phyloP scores from a whole-genome alignment of 2,329 filamentous ascomycete species.

The Blastomyces silverae region DNA sequence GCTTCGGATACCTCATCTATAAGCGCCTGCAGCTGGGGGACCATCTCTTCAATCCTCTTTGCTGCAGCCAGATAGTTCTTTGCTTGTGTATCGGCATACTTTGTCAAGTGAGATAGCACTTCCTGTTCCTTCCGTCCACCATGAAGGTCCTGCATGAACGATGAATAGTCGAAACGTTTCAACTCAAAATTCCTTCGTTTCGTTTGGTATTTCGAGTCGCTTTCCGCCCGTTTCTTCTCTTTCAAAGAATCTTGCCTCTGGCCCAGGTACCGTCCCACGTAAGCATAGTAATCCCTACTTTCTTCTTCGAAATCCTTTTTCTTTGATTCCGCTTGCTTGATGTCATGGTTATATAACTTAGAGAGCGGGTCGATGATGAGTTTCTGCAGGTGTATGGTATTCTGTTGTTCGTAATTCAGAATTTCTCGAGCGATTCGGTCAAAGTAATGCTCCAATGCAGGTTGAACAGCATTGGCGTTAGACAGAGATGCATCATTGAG shows the following conservation, averaged over 20 bases:
- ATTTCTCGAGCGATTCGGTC: constrained; percentile 94
- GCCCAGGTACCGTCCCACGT: constrained; percentile 90
- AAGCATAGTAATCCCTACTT: constrained; percentile 96
- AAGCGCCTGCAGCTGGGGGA: constrained; percentile 84
- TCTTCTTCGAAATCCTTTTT: constrained; percentile 98
- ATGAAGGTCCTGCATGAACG: constrained; percentile 98
- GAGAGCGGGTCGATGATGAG: constrained; percentile 91
- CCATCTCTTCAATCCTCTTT: constrained; percentile 76
- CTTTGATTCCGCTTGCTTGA: constrained; percentile 95
- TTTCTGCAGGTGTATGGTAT: constrained; percentile 75
- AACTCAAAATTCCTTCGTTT: constrained; percentile 94
- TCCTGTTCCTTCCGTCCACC: constrained; percentile 98
- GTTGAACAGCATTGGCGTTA: constrained; percentile 94
- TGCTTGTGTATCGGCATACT: constrained; percentile 86
- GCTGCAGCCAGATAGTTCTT: constrained; percentile 73
- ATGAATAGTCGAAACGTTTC: constrained; percentile 97
- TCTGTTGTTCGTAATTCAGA: constrained; percentile 74
- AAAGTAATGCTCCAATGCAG: constrained; percentile 95
- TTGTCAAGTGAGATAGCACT: constrained; percentile 86
- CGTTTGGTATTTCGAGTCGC: constrained; percentile 90
- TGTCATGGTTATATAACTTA: constrained; percentile 88
- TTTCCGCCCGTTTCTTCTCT: constrained; percentile 92
- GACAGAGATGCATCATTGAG: constrained; percentile 80
- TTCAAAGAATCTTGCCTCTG: constrained; percentile 93
- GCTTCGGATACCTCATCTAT: constrained; percentile 83